Evolutionary conservation across 441 rosid species (phyloP).

Genomic region (Viola pubescens): DNA sequence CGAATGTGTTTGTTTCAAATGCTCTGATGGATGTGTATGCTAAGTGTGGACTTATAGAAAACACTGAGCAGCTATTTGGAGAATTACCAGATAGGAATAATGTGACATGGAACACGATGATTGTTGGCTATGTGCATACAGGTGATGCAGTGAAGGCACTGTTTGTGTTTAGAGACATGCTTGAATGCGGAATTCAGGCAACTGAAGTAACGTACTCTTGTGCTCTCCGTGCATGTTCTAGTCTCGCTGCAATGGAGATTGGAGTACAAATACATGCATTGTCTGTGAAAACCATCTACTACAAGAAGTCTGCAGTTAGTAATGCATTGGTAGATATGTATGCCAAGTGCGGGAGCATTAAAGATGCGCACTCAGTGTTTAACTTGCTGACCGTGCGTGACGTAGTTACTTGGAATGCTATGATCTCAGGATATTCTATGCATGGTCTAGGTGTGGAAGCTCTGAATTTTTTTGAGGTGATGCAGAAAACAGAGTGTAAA

Average conservation of each 20-base stretch:
- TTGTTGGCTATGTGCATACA: constrained; percentile 57
- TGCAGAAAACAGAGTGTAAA: constrained; percentile 40
- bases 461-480: constrained; percentile 35
- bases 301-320: constrained; percentile 40
- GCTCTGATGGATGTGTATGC: constrained; percentile 68
- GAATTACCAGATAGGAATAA: constrained; percentile 44
- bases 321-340: constrained; percentile 91
- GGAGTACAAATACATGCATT: constrained; percentile 68
- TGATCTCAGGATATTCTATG: constrained; percentile 77
- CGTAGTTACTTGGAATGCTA: constrained; percentile 66
- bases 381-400: constrained; percentile 34
- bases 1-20: constrained; percentile 52
- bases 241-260: constrained; percentile 65
- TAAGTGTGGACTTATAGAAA: constrained; percentile 59
- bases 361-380: constrained; percentile 51
- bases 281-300: constrained; percentile 47
- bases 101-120: constrained; percentile 79
- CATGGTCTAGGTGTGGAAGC: constrained; percentile 57
- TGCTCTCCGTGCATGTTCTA: constrained; percentile 64
- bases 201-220: constrained; percentile 84
- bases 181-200: constrained; percentile 38
- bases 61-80: constrained; percentile 47
- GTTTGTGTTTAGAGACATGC: constrained; percentile 49
- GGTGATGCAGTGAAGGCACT: constrained; percentile 58
- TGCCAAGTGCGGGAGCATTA: constrained; percentile 77